These are phyloP conservation scores for Fusarium buxicola DNA, from an alignment of 2,329 filamentous ascomycete genomes.

Conservation along the genomic window DNA sequence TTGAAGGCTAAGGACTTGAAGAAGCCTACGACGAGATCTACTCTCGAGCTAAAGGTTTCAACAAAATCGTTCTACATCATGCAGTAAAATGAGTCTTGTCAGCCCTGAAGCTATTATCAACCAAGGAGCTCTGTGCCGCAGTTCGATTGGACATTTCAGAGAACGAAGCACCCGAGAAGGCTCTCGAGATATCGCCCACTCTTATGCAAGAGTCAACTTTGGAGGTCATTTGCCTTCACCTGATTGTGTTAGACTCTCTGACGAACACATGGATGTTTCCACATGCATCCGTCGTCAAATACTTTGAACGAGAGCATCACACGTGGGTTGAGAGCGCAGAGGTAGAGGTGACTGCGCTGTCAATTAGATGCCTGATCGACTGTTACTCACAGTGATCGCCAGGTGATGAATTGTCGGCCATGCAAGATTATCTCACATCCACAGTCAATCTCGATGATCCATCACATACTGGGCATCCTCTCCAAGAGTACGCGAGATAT, in stretches of 20 bases:
- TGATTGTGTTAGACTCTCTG: slow-evolving; percentile 1
- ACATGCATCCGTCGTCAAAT: slow-evolving; percentile 11
- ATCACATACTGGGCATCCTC: not conserved
- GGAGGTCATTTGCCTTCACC: slow-evolving; percentile 2
- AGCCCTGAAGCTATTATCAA: not conserved
- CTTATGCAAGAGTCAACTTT: not conserved
- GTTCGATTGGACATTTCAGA: not conserved
- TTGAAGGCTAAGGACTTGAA: not conserved
- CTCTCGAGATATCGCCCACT: not conserved
- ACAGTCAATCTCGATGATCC: not conserved
- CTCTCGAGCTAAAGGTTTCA: not conserved
- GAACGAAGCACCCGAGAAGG: not conserved
- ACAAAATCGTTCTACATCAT: slow-evolving; percentile 2
- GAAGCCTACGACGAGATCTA: slow-evolving; percentile 8
- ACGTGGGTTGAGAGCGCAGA: not conserved
- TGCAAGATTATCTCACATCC: no score
- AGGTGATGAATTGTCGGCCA: not conserved
- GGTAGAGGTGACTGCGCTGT: slow-evolving; percentile 1
- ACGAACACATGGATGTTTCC: slow-evolving; percentile 6
- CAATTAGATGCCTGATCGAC: not conserved
- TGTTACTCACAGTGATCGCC: not conserved
- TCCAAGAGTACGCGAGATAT: not conserved
- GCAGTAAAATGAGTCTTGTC: slow-evolving; percentile 10
- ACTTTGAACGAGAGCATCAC: not conserved
- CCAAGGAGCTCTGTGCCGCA: not conserved